Conservation (phyloP, 2,329 filamentous ascomycete species). For the Zarea fungicola region DNA sequence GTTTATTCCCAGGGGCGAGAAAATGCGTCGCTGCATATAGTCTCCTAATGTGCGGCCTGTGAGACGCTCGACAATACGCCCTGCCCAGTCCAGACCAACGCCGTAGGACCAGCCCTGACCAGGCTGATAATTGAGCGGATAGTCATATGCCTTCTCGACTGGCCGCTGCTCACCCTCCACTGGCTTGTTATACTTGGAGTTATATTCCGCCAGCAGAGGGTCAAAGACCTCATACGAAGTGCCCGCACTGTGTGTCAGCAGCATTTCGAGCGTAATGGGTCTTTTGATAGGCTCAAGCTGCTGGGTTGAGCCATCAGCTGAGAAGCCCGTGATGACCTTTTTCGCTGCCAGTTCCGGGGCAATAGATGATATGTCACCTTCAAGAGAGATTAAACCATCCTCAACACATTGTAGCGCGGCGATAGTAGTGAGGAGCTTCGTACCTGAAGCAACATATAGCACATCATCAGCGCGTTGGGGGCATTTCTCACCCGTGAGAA, state of each 20-base stretch:
- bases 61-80: no score
- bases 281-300: slow-evolving; percentile 25
- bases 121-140: no score
- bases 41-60: no score
- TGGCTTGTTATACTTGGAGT: no score
- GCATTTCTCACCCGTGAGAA: slow-evolving; percentile 34
- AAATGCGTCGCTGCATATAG: no score
- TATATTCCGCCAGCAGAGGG: no score
- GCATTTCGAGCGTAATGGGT: slow-evolving; percentile 44
- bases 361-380: slow-evolving; percentile 38
- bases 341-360: slow-evolving; percentile 44
- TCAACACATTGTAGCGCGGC: slow-evolving; percentile 52
- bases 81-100: no score
- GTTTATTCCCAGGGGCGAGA: no score
- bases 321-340: slow-evolving; percentile 43
- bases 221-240: no score
- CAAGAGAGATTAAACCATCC: slow-evolving; percentile 40
- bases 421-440: slow-evolving; percentile 45
- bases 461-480: slow-evolving; percentile 33
- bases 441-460: slow-evolving; percentile 32
- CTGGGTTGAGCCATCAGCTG: slow-evolving; percentile 22
- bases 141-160: no score
- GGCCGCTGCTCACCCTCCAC: no score
- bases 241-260: slow-evolving; percentile 52
- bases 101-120: no score